Conservation (phyloP, 192 early-diverging fungal genomes). For the Coemansia guatemalensis region DNA sequence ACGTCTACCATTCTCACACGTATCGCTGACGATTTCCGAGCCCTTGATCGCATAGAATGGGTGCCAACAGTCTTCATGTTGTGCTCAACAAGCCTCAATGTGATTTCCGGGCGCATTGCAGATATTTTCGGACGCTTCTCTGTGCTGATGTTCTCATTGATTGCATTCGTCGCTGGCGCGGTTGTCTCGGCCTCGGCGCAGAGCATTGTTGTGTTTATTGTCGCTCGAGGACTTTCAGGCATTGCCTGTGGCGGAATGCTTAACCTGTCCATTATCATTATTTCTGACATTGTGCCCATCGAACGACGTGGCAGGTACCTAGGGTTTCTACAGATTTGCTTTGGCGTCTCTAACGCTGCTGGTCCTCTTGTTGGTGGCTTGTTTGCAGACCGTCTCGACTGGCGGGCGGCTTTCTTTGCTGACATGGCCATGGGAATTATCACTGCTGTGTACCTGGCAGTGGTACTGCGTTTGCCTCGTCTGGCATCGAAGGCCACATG, state of each 20-base stretch:
- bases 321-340: slow-evolving; percentile 57
- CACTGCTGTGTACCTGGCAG: slow-evolving; percentile 52
- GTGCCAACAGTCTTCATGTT: slow-evolving; percentile 80
- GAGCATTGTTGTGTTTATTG: slow-evolving; percentile 60
- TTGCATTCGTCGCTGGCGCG: slow-evolving; percentile 48
- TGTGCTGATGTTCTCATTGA: slow-evolving; percentile 45
- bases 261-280: slow-evolving; percentile 68
- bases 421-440: slow-evolving; percentile 73
- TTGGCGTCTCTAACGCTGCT: slow-evolving; percentile 57
- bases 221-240: slow-evolving; percentile 70
- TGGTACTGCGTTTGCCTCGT: slow-evolving; percentile 56
- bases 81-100: slow-evolving; percentile 65
- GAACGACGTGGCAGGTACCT: slow-evolving; percentile 74
- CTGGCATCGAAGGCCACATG: slow-evolving; percentile 27
- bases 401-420: slow-evolving; percentile 75
- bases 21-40: slow-evolving; percentile 76
- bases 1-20: slow-evolving; percentile 76
- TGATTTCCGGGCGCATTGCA: slow-evolving; percentile 83
- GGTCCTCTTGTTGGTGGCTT: slow-evolving; percentile 62
- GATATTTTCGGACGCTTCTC: slow-evolving; percentile 68
- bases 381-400: slow-evolving; percentile 55
- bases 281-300: slow-evolving; percentile 71
- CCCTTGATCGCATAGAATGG: slow-evolving; percentile 76
- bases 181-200: slow-evolving; percentile 41
- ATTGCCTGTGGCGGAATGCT: slow-evolving; percentile 69